A percentile compares a stretch with the other conserved stretches of the same genome.
Conservation (phyloP, 1,284 basidiomycete genomes). For the Tilletia caries region DNA sequence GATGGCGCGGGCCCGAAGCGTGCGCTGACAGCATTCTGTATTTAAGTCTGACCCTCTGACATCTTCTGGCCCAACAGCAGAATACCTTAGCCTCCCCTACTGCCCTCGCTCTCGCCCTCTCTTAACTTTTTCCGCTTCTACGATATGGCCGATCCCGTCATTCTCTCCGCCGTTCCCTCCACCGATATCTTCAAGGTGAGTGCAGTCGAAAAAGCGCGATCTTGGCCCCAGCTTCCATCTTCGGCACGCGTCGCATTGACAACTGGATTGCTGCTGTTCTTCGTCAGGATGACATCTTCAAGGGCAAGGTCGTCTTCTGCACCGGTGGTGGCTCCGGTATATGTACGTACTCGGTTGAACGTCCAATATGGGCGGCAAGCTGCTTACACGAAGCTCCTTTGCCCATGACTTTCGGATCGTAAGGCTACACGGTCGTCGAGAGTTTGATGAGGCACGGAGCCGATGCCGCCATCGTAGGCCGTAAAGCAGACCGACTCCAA, state of each 20-base stretch:
- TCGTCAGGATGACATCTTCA: conserved; percentile 67
- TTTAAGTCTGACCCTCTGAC: too few species aligned
- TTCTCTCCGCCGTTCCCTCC: conserved; percentile 12
- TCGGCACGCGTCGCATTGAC: background rate
- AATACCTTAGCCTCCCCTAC: too few species aligned
- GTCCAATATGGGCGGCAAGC: conserved; percentile 28
- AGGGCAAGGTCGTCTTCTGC: conserved; percentile 88
- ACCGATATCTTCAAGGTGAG: conserved; percentile 17
- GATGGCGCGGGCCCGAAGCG: too few species aligned
- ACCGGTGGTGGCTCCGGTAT: conserved; percentile 69
- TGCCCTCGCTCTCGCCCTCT: too few species aligned
- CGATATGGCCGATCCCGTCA: conserved; percentile 19
- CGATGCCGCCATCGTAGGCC: conserved; percentile 74
- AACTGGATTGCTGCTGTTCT: background rate
- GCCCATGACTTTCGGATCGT: too few species aligned
- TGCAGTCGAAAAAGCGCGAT: too few species aligned
- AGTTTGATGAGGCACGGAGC: conserved; percentile 76
- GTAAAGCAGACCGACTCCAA: conserved; percentile 77
- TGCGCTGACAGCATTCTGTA: too few species aligned
- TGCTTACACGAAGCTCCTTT: background rate
- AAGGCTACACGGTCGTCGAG: conserved; percentile 62
- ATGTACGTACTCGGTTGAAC: too few species aligned
- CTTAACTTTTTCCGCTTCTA: too few species aligned
- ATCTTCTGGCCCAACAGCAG: too few species aligned
- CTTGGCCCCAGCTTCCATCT: too few species aligned